Percentiles rank a stretch among this genome's conserved stretches.
Conservation (phyloP, 108 stramenopile species). For the Skeletonema marinoi region DNA sequence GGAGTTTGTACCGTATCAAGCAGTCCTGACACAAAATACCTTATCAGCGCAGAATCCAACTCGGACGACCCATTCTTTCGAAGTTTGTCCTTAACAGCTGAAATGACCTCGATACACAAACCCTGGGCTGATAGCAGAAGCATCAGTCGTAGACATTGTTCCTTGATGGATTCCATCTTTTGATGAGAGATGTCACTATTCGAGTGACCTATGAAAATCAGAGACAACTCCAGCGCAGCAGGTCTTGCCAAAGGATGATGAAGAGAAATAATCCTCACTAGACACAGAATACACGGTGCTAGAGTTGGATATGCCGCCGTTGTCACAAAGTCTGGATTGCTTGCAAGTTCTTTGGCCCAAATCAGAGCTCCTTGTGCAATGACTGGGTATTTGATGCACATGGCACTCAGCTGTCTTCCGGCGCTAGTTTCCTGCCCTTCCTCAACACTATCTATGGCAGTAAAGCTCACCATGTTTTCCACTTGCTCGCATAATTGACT, state of each 20-base stretch:
- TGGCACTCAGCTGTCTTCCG: slow-evolving; percentile 63
- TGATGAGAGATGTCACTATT: slow-evolving; percentile 82
- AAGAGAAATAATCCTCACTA: slow-evolving; percentile 60
- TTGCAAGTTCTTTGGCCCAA: slow-evolving; percentile 75
- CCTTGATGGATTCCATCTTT: slow-evolving; percentile 84
- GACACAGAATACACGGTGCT: slow-evolving; percentile 75
- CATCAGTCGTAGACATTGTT: slow-evolving; percentile 80
- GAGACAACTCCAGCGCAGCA: slow-evolving; percentile 61
- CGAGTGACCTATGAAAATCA: slow-evolving; percentile 74
- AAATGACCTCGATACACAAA: slow-evolving; percentile 61
- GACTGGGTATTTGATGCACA: slow-evolving; percentile 67
- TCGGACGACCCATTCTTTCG: slow-evolving; percentile 53
- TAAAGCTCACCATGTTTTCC: slow-evolving; percentile 84
- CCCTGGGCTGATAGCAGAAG: slow-evolving; percentile 69
- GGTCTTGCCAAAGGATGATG: slow-evolving; percentile 75
- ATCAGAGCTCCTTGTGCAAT: slow-evolving; percentile 79
- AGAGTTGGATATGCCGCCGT: slow-evolving; percentile 81
- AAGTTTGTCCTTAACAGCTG: slow-evolving; percentile 49
- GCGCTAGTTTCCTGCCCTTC: slow-evolving; percentile 42
- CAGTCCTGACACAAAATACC: slow-evolving; percentile 77
- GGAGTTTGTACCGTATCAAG: slow-evolving; percentile 71
- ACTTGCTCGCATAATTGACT: slow-evolving; percentile 80
- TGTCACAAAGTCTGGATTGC: slow-evolving; percentile 64
- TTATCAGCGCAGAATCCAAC: slow-evolving; percentile 76
- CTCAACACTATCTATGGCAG: slow-evolving; percentile 50